Evolutionary conservation across 352 stramenopile species (phyloP).

Genomic region (Elongisporangium prolatum): DNA sequence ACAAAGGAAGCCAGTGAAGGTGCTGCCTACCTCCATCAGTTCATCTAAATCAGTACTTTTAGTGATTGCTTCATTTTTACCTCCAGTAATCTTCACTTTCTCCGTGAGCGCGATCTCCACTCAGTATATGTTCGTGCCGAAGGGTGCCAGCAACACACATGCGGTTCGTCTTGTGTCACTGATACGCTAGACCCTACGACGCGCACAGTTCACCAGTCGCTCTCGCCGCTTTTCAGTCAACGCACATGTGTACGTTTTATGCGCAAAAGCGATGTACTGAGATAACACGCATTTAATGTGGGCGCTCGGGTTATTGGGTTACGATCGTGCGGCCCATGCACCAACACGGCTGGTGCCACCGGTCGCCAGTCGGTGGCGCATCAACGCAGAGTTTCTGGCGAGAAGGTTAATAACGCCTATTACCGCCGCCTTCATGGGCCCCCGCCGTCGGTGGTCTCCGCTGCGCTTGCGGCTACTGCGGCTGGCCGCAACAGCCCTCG

Average conservation of each 20-base stretch:
- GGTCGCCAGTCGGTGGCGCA: neutral
- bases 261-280: neutral
- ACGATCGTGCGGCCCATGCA: neutral
- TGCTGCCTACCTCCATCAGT: neutral
- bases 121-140: neutral
- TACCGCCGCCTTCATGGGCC: neutral
- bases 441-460: neutral
- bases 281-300: neutral
- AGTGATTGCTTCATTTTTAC: neutral
- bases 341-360: neutral
- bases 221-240: neutral
- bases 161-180: neutral
- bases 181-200: too few species aligned
- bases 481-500: slow-evolving; percentile 1
- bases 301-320: neutral
- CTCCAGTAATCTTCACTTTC: neutral
- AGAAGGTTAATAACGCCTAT: neutral
- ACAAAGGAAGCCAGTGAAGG: neutral
- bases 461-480: slow-evolving; percentile 1
- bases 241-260: neutral
- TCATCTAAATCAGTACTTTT: neutral
- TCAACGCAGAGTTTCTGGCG: neutral
- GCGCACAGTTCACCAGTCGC: neutral
- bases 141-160: neutral
- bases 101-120: neutral